These are phyloP conservation scores for Quercus rubra DNA, from an alignment of 306 rosid species.

Conservation along the genomic window DNA sequence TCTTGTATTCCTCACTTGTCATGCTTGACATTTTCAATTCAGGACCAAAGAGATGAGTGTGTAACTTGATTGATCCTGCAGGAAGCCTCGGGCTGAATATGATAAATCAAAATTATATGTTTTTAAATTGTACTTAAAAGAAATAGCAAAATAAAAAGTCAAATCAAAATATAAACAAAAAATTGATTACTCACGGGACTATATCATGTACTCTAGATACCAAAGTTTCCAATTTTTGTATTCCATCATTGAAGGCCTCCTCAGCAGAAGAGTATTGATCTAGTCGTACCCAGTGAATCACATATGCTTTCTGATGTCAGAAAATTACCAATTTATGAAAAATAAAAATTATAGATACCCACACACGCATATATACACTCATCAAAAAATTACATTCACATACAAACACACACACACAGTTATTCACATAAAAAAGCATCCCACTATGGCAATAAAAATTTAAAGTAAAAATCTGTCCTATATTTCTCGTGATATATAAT, in stretches of 20 bases:
- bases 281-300: slow-evolving; percentile 85
- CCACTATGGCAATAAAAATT: not conserved
- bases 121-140: slow-evolving; percentile 17
- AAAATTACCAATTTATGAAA: not conserved
- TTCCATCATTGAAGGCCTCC: slow-evolving; percentile 72
- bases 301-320: slow-evolving; percentile 70
- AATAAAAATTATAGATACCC: too few relatives aligned
- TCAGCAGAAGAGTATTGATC: slow-evolving; percentile 71
- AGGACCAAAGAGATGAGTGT: slow-evolving; percentile 65
- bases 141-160: not conserved
- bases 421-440: not conserved
- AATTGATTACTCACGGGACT: slow-evolving; percentile 55
- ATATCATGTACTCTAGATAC: slow-evolving; percentile 82
- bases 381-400: not conserved
- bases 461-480: not conserved
- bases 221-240: slow-evolving; percentile 47
- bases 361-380: too few relatives aligned
- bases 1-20: slow-evolving; percentile 79
- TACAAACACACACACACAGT: not conserved
- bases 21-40: slow-evolving; percentile 69
- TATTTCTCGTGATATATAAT: not conserved
- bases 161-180: slow-evolving; percentile 3
- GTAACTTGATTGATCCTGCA: slow-evolving; percentile 75
- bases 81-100: slow-evolving; percentile 85
- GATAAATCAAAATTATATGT: slow-evolving; percentile 26